These are phyloP conservation scores for Paralagenidium karlingii DNA, from an alignment of 352 stramenopile genomes.

Conservation along the genomic window DNA sequence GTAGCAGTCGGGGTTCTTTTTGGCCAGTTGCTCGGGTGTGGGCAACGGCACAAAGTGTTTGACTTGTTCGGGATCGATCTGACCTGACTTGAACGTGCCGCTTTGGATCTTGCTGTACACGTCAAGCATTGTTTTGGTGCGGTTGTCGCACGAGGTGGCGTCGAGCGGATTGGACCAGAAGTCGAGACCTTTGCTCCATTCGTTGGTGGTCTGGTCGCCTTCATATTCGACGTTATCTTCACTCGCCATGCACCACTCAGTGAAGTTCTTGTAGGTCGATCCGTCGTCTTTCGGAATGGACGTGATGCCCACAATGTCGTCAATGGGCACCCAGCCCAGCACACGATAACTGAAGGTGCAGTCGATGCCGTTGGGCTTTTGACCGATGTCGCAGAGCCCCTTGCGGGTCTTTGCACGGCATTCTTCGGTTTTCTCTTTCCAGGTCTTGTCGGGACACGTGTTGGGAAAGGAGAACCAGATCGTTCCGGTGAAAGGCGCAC, in stretches of 20 bases:
- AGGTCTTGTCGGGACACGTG: slow-evolving; percentile 36
- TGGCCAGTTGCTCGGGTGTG: slow-evolving; percentile 21
- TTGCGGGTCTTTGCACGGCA: slow-evolving; percentile 37
- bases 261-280: slow-evolving; percentile 46
- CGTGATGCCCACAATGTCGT: slow-evolving; percentile 71
- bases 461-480: slow-evolving; percentile 77
- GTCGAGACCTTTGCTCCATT: slow-evolving; percentile 20
- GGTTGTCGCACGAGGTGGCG: slow-evolving; percentile 30
- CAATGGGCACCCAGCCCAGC: slow-evolving; percentile 60
- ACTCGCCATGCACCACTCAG: slow-evolving; percentile 43
- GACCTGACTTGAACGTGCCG: slow-evolving; percentile 10
- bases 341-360: slow-evolving; percentile 74
- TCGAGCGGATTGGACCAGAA: slow-evolving; percentile 63
- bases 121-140: slow-evolving; percentile 26
- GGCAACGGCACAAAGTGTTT: slow-evolving; percentile 30
- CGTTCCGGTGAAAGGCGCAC: slow-evolving; percentile 54
- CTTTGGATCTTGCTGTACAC: slow-evolving; percentile 33
- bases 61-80: slow-evolving; percentile 22
- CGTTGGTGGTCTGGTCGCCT: slow-evolving; percentile 15
- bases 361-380: slow-evolving; percentile 45
- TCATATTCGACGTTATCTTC: slow-evolving; percentile 45
- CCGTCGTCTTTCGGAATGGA: slow-evolving; percentile 10
- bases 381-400: slow-evolving; percentile 43
- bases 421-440: slow-evolving; percentile 36
- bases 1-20: slow-evolving; percentile 57